Evolutionary conservation across 768 basidiomycete species (phyloP), one percentile per base, ranked within the genome.

Genomic region (Xerocomellus dryophilus): DNA sequence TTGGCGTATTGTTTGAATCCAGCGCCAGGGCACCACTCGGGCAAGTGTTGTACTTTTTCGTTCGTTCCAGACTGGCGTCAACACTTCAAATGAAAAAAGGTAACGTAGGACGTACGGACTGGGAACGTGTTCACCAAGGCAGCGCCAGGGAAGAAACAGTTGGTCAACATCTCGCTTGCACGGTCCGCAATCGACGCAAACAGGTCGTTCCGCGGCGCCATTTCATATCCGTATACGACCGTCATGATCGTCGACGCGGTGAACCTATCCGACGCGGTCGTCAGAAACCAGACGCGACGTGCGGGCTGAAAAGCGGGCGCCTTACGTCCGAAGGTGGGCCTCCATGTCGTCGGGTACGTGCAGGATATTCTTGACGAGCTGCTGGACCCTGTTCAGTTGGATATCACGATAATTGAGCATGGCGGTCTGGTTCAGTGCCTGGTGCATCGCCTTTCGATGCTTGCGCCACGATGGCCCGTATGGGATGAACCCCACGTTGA

Each of bases 391-490:
- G 43, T 56, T 51, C 12, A 64, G 57, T 44, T 78, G 74, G 7
- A 75, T 59, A 4, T 61, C 59, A 0, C 61, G 58, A 41, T 74
- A 77, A 12, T 55, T 56, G n/a, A 61, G 5, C 54, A 64, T 55
- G 0, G 67, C 65, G 5, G 65, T 66, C n/a, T 63, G 66, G 41
- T 63, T 65, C 57, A 76, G 66, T n/a, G 60, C 61, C 34, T 76
- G 72, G 39, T 75, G 73, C 53, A 71, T 69, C 32, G 71, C 63
- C 42, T 71, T 67, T 32, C 75, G 60, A 50, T 76, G 71, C 31
- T 57, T 62, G 8, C 74, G 68, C 77, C 76, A 78, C 41, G 53
- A 56, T 2, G 70, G 47, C 1, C 73, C 73, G 52, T 78, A 76
- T 2, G 61, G 66, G 57, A 71, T 66, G 31, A 72, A 60, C 25